phyloP scores from a whole-genome alignment of 805 yeast species.

The Ogataea pini region DNA sequence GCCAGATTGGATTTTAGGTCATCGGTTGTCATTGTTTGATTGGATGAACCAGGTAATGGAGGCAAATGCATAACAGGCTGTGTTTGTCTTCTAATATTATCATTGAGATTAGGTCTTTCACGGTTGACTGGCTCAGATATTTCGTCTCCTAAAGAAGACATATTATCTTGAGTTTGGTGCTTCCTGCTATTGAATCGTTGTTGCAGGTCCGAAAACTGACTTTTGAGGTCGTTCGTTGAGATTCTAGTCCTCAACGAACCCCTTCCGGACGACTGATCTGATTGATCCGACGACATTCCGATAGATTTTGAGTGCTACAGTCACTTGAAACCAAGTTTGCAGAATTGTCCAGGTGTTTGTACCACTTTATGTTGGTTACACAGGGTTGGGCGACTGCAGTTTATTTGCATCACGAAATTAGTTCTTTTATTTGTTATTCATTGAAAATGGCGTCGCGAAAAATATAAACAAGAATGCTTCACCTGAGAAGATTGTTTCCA shows the following conservation, averaged over 20 bases:
- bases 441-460: constrained; percentile 8
- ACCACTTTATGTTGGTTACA: too few species aligned
- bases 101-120: background rate
- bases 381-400: background rate
- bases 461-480: background rate
- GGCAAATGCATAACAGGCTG: constrained; percentile 1
- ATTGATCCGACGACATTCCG: constrained; percentile 9
- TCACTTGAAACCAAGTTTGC: background rate
- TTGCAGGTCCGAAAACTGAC: constrained; percentile 46
- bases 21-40: constrained; percentile 6
- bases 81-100: background rate
- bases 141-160: background rate
- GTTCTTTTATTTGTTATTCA: constrained; percentile 6
- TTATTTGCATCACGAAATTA: background rate
- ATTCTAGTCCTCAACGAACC: constrained; percentile 13
- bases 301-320: background rate
- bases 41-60: background rate
- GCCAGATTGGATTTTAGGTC: constrained; percentile 9
- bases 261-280: constrained; percentile 11
- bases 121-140: background rate
- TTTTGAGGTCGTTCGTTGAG: constrained; percentile 38
- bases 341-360: background rate
- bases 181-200: constrained; percentile 27
- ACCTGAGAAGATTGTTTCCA: background rate
- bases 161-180: constrained; percentile 2